Conservation (phyloP, 352 stramenopile species). For the Peronospora belbahrii region DNA sequence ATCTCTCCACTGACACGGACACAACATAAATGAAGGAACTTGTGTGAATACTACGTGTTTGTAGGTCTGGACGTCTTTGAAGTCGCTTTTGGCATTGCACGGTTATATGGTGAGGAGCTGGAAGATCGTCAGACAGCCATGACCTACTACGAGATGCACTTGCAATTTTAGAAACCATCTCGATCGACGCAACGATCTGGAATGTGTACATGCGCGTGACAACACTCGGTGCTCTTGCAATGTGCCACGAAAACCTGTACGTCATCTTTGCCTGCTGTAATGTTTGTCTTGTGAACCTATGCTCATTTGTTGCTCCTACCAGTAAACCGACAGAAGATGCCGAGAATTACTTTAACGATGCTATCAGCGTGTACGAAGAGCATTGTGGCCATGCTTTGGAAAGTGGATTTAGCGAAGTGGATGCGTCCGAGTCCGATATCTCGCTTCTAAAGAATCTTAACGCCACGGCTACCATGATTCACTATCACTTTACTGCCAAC, state of each 20-base stretch:
- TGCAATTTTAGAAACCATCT: constrained; percentile 8
- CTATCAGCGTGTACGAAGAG: constrained; percentile 22
- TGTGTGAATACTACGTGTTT: background rate
- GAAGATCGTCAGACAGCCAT: constrained; percentile 10
- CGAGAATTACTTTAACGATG: constrained; percentile 19
- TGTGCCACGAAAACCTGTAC: constrained; percentile 24
- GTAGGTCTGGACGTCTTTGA: constrained; percentile 17
- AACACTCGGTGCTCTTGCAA: constrained; percentile 18
- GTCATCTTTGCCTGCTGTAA: background rate
- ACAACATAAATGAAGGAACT: background rate
- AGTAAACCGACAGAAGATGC: constrained; percentile 14
- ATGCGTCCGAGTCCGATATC: constrained; percentile 8
- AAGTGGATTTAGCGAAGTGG: background rate
- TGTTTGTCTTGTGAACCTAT: background rate
- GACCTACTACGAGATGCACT: constrained; percentile 23
- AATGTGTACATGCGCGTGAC: constrained; percentile 18
- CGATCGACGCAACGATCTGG: constrained; percentile 14
- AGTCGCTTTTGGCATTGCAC: constrained; percentile 20
- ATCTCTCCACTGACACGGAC: background rate
- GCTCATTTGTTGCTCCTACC: background rate
- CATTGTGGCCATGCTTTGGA: constrained; percentile 13
- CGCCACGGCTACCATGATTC: constrained; percentile 21
- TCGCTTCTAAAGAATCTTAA: constrained; percentile 17
- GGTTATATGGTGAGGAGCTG: constrained; percentile 20
- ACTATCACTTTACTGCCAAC: constrained; percentile 25